Percentiles rank a stretch among this genome's conserved stretches.
phyloP scores from a whole-genome alignment of 805 yeast species.

The Kodamaea jinghongensis region DNA sequence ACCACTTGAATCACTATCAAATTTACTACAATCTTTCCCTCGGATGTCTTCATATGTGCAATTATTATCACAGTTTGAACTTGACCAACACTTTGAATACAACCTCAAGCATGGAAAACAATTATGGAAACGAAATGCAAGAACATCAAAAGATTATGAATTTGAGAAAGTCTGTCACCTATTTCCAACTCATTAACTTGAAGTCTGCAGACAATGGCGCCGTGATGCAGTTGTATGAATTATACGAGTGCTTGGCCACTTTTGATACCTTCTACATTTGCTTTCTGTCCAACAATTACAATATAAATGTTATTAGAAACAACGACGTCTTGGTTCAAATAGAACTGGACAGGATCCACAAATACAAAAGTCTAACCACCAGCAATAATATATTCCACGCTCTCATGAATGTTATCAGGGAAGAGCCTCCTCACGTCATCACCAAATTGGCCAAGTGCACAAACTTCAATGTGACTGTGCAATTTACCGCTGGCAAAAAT shows the following conservation, averaged over 20 bases:
- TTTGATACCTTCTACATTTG: constrained; percentile 23
- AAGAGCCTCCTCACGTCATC: constrained; percentile 6
- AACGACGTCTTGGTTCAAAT: constrained; percentile 14
- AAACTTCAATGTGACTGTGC: constrained; percentile 11
- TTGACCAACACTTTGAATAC: constrained; percentile 23
- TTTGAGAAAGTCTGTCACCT: constrained; percentile 28
- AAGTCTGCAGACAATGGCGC: constrained; percentile 20
- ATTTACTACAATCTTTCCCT: constrained; percentile 31
- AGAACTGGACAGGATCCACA: constrained; percentile 7
- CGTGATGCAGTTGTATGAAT: constrained; percentile 26
- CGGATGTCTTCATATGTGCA: constrained; percentile 26
- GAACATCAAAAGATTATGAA: constrained; percentile 32
- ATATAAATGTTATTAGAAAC: constrained; percentile 12
- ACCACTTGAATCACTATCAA: constrained; percentile 22
- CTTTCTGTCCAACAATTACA: constrained; percentile 16
- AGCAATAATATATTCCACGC: constrained; percentile 11
- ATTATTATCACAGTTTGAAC: constrained; percentile 30
- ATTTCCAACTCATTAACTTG: constrained; percentile 29
- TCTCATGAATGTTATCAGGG: constrained; percentile 8
- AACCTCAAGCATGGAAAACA: constrained; percentile 12
- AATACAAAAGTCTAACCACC: constrained; percentile 8
- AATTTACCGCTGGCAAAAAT: neutral
- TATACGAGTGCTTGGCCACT: constrained; percentile 29
- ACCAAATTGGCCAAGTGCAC: constrained; percentile 9
- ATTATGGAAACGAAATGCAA: constrained; percentile 20